Percentiles rank a stretch among this genome's conserved stretches.
phyloP scores from a whole-genome alignment of 768 basidiomycete genomes.

The Mycena filopes region DNA sequence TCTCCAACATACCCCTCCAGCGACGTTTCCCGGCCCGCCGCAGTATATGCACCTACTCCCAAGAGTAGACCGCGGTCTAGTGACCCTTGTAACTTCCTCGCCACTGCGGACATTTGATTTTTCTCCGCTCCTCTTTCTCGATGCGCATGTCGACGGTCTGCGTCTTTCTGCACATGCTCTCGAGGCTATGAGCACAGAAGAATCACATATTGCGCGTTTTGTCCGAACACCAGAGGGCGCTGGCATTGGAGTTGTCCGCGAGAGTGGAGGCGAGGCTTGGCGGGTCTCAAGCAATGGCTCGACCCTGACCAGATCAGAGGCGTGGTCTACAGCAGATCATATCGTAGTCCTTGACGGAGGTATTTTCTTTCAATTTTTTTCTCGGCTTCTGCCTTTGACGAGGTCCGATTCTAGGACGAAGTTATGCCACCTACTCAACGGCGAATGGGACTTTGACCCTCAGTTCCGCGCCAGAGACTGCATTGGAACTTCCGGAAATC shows the following conservation, averaged over 20 bases:
- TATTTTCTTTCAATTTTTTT: constrained; percentile 40
- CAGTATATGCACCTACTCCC: constrained; percentile 65
- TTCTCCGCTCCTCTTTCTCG: constrained; percentile 70
- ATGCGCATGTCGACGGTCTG: constrained; percentile 65
- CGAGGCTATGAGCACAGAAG: constrained; percentile 55
- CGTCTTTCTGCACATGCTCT: constrained; percentile 52
- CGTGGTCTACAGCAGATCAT: constrained; percentile 68
- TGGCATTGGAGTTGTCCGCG: constrained; percentile 75
- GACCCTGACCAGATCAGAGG: constrained; percentile 57
- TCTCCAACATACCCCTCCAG: constrained; percentile 70
- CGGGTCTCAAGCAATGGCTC: constrained; percentile 58
- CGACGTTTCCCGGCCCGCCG: constrained; percentile 59
- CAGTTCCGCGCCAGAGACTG: constrained; percentile 58
- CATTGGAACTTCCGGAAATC: constrained; percentile 59
- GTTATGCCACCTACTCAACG: constrained; percentile 68
- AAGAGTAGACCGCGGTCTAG: constrained; percentile 48
- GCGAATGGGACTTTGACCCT: constrained; percentile 60
- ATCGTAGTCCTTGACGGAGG: constrained; percentile 79
- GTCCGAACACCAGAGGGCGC: constrained; percentile 84
- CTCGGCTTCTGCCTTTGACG: neutral
- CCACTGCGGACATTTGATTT: constrained; percentile 73
- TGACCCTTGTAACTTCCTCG: constrained; percentile 73
- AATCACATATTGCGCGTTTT: constrained; percentile 66
- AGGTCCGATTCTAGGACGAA: constrained; percentile 46
- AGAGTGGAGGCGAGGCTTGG: constrained; percentile 74